Conservation (phyloP, 371 early-diverging fungal genomes). For the Syncephalastrum racemosum region DNA sequence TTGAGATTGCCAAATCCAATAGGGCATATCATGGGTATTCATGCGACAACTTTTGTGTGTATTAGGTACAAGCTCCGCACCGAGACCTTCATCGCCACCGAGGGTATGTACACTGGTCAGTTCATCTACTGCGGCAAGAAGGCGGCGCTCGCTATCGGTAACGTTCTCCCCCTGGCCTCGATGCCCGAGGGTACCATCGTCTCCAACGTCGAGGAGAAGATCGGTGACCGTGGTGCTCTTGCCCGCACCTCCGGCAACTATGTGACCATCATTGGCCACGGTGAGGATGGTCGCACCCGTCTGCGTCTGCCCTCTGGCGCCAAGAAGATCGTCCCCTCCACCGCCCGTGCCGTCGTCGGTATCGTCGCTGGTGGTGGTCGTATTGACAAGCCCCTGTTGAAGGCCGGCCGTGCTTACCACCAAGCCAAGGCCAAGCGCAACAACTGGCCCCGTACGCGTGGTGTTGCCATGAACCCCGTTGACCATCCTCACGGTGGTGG, state of each 20-base stretch:
- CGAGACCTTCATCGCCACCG: conserved; percentile 97
- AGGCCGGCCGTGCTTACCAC: conserved; percentile 99
- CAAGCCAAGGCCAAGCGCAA: conserved; percentile 98
- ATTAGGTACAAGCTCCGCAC: conserved; percentile 85
- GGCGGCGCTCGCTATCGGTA: conserved; percentile 95
- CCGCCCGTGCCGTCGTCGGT: conserved; percentile 97
- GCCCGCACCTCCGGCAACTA: conserved; percentile 99
- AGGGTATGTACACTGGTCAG: conserved; percentile 99
- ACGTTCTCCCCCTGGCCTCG: conserved; percentile 92
- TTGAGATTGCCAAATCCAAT: neutral
- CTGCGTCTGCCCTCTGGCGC: conserved; percentile 97
- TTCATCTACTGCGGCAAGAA: conserved; percentile 99
- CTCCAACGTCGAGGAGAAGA: conserved; percentile 98
- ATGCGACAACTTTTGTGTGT: too few relatives aligned
- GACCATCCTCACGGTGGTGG: conserved; percentile 80
- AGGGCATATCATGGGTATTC: neutral
- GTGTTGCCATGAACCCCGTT: conserved; percentile 99
- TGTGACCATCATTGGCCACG: conserved; percentile 98
- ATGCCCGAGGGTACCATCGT: conserved; percentile 99
- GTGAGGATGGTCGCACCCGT: conserved; percentile 98
- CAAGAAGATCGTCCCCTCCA: conserved; percentile 93
- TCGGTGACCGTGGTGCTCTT: conserved; percentile 98
- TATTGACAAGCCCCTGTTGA: conserved; percentile 99
- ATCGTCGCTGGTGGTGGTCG: conserved; percentile 99
- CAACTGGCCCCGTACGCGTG: conserved; percentile 99